Evolutionary conservation across 176 grass and related monocot genomes (phyloP).

Genomic region (Secale cereale): DNA sequence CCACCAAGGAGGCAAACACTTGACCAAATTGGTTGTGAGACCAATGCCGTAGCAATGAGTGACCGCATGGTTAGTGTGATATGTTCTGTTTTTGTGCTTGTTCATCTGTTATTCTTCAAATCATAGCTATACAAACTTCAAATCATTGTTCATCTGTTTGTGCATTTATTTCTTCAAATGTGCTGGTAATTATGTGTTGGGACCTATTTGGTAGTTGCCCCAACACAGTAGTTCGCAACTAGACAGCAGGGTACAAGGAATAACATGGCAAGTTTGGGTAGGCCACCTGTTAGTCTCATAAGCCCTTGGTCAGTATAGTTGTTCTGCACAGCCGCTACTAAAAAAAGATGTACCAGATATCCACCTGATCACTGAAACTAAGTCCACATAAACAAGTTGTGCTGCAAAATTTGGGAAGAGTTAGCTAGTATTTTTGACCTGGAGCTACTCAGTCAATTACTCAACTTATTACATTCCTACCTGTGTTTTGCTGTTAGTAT

Average conservation of each 20-base stretch:
- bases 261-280: neutral
- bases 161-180: neutral
- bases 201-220: slow-evolving; percentile 6
- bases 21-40: slow-evolving; percentile 80
- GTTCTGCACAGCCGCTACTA: neutral
- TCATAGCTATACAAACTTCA: too few relatives aligned
- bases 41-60: slow-evolving; percentile 81
- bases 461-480: slow-evolving; percentile 8
- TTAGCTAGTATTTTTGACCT: slow-evolving; percentile 1
- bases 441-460: neutral
- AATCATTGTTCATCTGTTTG: too few relatives aligned
- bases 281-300: neutral
- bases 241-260: neutral
- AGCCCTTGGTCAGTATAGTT: neutral
- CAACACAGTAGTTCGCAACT: neutral
- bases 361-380: slow-evolving; percentile 12
- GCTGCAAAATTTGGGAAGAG: neutral
- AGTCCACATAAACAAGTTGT: neutral
- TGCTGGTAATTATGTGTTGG: neutral
- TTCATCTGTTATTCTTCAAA: too few relatives aligned
- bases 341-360: neutral
- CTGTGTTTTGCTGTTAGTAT: neutral
- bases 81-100: slow-evolving; percentile 13
- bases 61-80: slow-evolving; percentile 69
- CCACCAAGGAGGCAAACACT: slow-evolving; percentile 78